These are phyloP conservation scores for Russula olivacea DNA, from an alignment of 768 basidiomycete species.

Conservation along the genomic window DNA sequence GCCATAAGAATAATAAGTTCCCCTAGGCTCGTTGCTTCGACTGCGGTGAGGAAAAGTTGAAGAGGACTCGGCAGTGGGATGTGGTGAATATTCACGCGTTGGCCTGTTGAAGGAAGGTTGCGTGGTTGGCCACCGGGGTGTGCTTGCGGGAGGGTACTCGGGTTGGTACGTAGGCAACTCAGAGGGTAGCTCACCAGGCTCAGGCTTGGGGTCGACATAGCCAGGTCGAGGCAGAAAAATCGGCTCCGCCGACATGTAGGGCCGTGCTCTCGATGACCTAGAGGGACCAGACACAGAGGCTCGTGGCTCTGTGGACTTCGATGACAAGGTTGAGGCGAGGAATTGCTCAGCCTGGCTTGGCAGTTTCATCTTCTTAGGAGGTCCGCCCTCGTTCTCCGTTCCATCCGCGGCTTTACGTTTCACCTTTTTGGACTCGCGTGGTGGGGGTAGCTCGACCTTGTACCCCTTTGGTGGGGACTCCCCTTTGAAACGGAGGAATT, in stretches of 20 bases:
- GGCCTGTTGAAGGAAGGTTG: not conserved
- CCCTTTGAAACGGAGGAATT: conserved; percentile 54
- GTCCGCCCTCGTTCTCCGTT: not conserved
- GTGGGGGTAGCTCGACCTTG: conserved; percentile 31
- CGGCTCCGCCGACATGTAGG: not conserved
- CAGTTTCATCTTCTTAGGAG: conserved; percentile 5
- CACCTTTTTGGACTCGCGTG: conserved; percentile 19
- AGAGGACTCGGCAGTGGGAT: not conserved
- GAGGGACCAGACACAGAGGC: not conserved
- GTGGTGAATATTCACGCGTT: not conserved
- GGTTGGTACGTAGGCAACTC: not conserved
- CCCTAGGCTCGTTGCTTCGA: not conserved
- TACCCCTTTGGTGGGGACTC: conserved; percentile 39
- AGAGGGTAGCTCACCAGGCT: conserved; percentile 13
- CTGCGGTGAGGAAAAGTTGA: not conserved
- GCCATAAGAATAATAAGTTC: not conserved
- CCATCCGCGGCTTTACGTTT: conserved; percentile 26
- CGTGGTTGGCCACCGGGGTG: not conserved
- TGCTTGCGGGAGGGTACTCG: not conserved
- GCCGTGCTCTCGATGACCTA: not conserved
- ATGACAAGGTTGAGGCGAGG: not conserved
- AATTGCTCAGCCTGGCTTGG: conserved; percentile 13
- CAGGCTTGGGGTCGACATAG: conserved; percentile 18
- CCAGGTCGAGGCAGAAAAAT: conserved; percentile 23
- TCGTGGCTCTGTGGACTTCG: not conserved